These are phyloP conservation scores for Leishmania arabica DNA, from an alignment of 208 protist species.

Conservation along the genomic window DNA sequence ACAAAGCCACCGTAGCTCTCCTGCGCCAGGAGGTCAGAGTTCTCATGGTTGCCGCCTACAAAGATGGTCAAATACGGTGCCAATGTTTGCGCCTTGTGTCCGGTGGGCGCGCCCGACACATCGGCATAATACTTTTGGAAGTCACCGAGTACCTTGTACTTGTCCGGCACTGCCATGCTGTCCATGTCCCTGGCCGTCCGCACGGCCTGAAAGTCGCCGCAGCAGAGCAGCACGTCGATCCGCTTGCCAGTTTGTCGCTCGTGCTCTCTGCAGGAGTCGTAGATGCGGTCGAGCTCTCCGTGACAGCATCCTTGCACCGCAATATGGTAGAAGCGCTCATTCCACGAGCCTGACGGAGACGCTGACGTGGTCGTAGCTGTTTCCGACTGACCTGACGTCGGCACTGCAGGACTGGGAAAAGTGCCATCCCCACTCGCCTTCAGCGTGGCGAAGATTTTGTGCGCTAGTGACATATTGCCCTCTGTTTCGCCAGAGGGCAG, in stretches of 20 bases:
- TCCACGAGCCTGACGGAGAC: constrained; percentile 21
- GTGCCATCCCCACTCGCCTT: constrained; percentile 9
- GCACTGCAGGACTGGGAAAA: not conserved
- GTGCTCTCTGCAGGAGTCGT: constrained; percentile 83
- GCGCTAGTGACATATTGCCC: constrained; percentile 30
- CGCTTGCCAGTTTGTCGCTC: constrained; percentile 78
- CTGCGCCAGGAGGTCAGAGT: constrained; percentile 94
- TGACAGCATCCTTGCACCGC: constrained; percentile 98
- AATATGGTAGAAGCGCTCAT: constrained; percentile 65
- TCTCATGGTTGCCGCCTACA: constrained; percentile 99
- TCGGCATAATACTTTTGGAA: constrained; percentile 97
- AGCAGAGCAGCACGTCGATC: constrained; percentile 98
- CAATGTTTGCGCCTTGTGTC: constrained; percentile 2
- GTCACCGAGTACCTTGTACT: constrained; percentile 93
- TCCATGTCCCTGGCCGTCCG: constrained; percentile 93
- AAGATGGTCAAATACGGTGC: constrained; percentile 99
- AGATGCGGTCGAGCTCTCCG: constrained; percentile 97
- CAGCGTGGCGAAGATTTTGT: constrained; percentile 31
- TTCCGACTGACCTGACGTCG: not conserved
- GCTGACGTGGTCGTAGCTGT: not conserved
- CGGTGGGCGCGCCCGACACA: not conserved
- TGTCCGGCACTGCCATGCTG: constrained; percentile 95
- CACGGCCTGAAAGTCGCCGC: constrained; percentile 98
- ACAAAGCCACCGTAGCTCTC: constrained; percentile 97
- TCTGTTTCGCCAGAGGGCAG: not conserved